Percentiles rank a stretch among this genome's conserved stretches.
phyloP scores from a whole-genome alignment of 2,329 filamentous ascomycete genomes.

The Ascochyta lentis region DNA sequence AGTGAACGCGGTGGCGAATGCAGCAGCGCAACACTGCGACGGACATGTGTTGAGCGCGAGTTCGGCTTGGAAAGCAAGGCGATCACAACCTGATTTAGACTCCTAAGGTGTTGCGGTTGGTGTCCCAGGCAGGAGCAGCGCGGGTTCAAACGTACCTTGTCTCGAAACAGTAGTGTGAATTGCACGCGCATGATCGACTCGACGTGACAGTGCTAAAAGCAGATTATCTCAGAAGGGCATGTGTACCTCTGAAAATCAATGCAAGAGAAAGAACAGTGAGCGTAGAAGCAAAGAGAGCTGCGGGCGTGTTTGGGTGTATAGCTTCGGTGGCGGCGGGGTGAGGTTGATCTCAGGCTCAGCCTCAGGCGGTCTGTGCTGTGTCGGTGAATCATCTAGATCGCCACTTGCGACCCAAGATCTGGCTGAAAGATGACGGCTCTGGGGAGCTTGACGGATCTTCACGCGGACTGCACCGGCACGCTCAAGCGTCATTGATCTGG shows the following conservation, averaged over 20 bases:
- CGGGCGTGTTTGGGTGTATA: slow-evolving; percentile 5
- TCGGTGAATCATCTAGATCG: slow-evolving; percentile 11
- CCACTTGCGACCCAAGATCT: slow-evolving; percentile 9
- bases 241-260: slow-evolving; percentile 11
- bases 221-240: slow-evolving; percentile 19
- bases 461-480: not conserved
- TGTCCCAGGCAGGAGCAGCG: slow-evolving; percentile 11
- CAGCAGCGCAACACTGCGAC: slow-evolving; percentile 1
- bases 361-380: slow-evolving; percentile 9
- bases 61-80: not conserved
- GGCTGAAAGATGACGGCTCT: slow-evolving; percentile 1
- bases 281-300: slow-evolving; percentile 2
- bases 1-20: slow-evolving; percentile 4
- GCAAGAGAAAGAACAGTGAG: slow-evolving; percentile 10
- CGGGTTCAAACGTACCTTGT: slow-evolving; percentile 30
- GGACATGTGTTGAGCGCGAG: not conserved
- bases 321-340: slow-evolving; percentile 19
- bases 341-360: slow-evolving; percentile 11
- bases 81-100: not conserved
- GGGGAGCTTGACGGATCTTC: not conserved
- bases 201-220: slow-evolving; percentile 13
- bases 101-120: slow-evolving; percentile 1
- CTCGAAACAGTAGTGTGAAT: slow-evolving; percentile 38
- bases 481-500: slow-evolving; percentile 4
- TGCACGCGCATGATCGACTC: slow-evolving; percentile 41